A percentile compares a stretch with the other conserved stretches of the same genome.
phyloP scores from a whole-genome alignment of 164 flowering plant species.

The Aristolochia contorta region DNA sequence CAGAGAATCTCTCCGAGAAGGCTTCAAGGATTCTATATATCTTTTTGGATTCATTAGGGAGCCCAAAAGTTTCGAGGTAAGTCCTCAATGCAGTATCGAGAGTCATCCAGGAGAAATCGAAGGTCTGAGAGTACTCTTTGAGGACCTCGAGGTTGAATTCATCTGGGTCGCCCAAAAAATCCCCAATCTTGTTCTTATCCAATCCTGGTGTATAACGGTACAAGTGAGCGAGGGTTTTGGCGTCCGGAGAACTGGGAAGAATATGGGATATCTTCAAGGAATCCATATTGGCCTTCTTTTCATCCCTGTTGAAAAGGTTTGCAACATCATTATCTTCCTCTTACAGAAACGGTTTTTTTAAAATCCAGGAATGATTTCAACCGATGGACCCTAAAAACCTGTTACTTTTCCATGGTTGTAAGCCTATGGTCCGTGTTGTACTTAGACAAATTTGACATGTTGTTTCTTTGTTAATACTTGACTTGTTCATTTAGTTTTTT shows the following conservation, averaged over 20 bases:
- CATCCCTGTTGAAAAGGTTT: constrained; percentile 75
- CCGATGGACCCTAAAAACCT: no score
- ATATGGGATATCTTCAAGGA: constrained; percentile 46
- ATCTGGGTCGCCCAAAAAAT: constrained; percentile 87
- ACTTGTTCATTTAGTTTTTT: no score
- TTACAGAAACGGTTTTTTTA: no score
- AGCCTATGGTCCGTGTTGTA: no score
- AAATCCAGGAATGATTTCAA: no score
- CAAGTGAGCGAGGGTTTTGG: constrained; percentile 57
- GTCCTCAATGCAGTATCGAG: constrained; percentile 77
- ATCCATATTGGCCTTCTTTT: constrained; percentile 80
- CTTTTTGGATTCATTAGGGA: constrained; percentile 96
- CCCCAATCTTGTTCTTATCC: constrained; percentile 71
- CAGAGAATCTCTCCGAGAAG: constrained; percentile 74
- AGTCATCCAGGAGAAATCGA: constrained; percentile 64
- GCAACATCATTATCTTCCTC: constrained; percentile 60
- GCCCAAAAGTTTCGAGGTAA: constrained; percentile 66
- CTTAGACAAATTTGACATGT: no score
- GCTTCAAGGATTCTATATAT: constrained; percentile 80
- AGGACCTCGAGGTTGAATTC: constrained; percentile 69
- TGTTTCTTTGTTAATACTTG: no score
- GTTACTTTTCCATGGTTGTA: constrained; percentile 32
- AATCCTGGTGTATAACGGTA: constrained; percentile 60
- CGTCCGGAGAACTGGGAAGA: constrained; percentile 61
- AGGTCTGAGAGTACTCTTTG: constrained; percentile 65